phyloP scores from a whole-genome alignment of 1,139 yeast genomes.

The Hanseniaspora sp. region DNA sequence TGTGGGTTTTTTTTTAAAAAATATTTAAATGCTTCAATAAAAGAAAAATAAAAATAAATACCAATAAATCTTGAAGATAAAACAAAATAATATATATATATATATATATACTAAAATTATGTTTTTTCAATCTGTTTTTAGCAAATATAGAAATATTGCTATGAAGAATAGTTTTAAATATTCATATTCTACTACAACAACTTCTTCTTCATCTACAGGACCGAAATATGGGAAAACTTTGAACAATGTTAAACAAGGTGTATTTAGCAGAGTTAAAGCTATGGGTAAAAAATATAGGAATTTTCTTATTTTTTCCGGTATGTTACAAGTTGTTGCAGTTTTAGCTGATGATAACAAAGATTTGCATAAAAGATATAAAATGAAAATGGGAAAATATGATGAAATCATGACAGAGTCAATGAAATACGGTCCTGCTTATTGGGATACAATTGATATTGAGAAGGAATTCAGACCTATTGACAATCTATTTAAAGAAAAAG shows the following conservation, averaged over 20 bases:
- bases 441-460: conserved; percentile 23
- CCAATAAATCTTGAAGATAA: too few species aligned
- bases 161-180: not conserved
- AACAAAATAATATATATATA: too few species aligned
- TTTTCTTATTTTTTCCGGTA: conserved; percentile 30
- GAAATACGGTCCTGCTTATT: conserved; percentile 22
- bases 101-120: not conserved
- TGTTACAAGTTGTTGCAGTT: conserved; percentile 31
- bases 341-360: conserved; percentile 33
- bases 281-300: conserved; percentile 7
- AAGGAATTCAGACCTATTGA: conserved; percentile 31
- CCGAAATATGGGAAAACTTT: not conserved
- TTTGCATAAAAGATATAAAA: conserved; percentile 32
- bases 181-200: not conserved
- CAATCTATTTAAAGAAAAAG: conserved; percentile 25
- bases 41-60: too few species aligned
- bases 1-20: too few species aligned
- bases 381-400: conserved; percentile 29
- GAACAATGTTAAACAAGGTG: not conserved
- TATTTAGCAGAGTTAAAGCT: conserved; percentile 21
- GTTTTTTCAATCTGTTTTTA: not conserved
- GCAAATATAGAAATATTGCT: not conserved
- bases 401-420: conserved; percentile 25
- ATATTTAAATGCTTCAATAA: too few species aligned
- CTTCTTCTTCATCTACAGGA: not conserved